phyloP scores from a whole-genome alignment of 352 stramenopile genomes.

The Phytophthora macrochlamydospora region DNA sequence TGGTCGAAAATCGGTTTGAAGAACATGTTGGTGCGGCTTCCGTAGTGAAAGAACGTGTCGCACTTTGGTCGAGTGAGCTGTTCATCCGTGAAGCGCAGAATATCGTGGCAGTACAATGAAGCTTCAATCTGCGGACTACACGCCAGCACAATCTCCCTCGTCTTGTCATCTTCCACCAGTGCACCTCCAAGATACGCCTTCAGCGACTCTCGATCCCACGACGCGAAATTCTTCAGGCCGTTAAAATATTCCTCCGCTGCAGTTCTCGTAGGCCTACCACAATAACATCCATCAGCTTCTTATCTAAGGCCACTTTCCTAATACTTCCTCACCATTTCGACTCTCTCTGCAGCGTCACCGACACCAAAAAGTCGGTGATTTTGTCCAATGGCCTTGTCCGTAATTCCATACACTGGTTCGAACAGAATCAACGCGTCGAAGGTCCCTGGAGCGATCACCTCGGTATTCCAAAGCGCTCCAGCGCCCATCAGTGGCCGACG shows the following conservation, averaged over 20 bases:
- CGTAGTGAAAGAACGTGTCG: conserved; percentile 37
- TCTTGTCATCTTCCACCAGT: conserved; percentile 34
- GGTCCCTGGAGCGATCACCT: conserved; percentile 38
- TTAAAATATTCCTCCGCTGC: conserved; percentile 23
- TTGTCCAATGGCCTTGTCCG: conserved; percentile 8
- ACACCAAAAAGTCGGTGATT: conserved; percentile 40
- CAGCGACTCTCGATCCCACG: conserved; percentile 45
- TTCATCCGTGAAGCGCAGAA: conserved; percentile 32
- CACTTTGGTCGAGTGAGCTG: conserved; percentile 41
- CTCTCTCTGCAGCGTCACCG: conserved; percentile 35
- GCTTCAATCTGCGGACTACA: conserved; percentile 47
- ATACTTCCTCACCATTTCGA: conserved; percentile 27
- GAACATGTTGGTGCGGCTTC: conserved; percentile 40
- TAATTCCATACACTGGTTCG: conserved; percentile 43
- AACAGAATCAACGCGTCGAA: conserved; percentile 54
- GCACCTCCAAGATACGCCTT: conserved; percentile 35
- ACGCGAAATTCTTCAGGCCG: conserved; percentile 37
- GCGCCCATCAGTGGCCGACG: conserved; percentile 43
- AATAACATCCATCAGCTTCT: neutral
- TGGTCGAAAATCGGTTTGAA: conserved; percentile 27
- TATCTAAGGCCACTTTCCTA: neutral
- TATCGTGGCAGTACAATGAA: conserved; percentile 40
- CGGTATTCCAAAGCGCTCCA: conserved; percentile 40
- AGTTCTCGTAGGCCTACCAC: conserved; percentile 13
- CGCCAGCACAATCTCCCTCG: conserved; percentile 31